Base-by-base conservation (phyloP, 2,329 filamentous ascomycete genomes). In the Sporothrix variecibatus region DNA sequence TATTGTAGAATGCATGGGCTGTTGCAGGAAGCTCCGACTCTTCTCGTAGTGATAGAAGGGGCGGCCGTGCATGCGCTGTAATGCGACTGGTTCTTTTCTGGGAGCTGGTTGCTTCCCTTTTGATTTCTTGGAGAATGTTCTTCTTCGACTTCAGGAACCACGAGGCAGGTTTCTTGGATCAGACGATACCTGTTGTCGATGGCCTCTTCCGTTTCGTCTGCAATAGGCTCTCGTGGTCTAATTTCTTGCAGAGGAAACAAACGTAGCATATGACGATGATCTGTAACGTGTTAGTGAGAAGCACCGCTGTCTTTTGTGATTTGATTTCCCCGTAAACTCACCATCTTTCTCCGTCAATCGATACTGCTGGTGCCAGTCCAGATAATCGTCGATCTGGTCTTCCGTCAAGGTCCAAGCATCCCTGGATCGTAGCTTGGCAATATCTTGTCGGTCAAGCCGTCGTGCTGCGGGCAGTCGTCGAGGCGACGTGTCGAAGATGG, bases 331-430 rank as follows among this genome's bases (percentile, higher is more conserved):
- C n/a, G n/a, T n/a, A 15, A 20, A 70, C 75, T 2, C n/a, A 78
- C 77, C 77, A 20, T 75, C 69, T 67, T 67, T 72, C 7, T 77
- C 75, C 0, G 72, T 56, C 5, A 78, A 46, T 6, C 90, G 93
- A 62, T 87, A 91, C 74, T 86, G 86, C 79, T 93, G 90, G 80
- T 93, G 95, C 90, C 92, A 96, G 81, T 94, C 89, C 81, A 97
- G 86, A 79, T 94, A 95, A 75, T 92, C 88, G 78, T 95, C 92
- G 51, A 95, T 83, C 76, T 92, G 88, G 9, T 83, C 81, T 17
- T 85, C 82, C 1, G 85, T 85, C 87, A 94, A 89, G 0, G 72
- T 78, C 77, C 83, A 80, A 9, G 79, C 80, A 6, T 81, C 78
- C 5, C 78, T 76, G 4, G 79, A 74, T 5, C 77, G 75, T 46